phyloP scores from a whole-genome alignment of 768 basidiomycete genomes.

The Coprinopsis cinerea region DNA sequence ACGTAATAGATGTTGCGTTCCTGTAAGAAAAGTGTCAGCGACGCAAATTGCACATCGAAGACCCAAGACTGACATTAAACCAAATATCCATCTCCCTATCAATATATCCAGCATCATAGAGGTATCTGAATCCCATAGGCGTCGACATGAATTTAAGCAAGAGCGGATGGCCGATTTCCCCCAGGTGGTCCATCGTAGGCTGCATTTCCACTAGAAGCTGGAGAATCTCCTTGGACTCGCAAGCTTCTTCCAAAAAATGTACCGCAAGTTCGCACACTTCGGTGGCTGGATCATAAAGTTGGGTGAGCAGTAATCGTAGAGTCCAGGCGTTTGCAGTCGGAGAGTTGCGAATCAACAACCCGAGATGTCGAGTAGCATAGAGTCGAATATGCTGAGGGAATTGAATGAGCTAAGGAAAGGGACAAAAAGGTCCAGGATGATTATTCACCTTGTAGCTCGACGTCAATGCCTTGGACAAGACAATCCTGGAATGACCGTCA shows the following conservation, averaged over 20 bases:
- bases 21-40: conserved; percentile 33
- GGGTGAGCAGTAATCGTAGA: conserved; percentile 85
- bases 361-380: conserved; percentile 85
- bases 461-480: conserved; percentile 90
- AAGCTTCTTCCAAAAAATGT: conserved; percentile 83
- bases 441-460: conserved; percentile 76
- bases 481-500: conserved; percentile 90
- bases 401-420: not conserved
- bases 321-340: conserved; percentile 77
- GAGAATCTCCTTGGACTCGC: conserved; percentile 76
- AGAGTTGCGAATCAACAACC: conserved; percentile 66
- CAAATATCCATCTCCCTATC: conserved; percentile 93
- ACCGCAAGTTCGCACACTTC: conserved; percentile 92
- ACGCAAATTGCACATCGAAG: not conserved
- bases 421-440: not conserved
- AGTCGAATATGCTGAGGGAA: conserved; percentile 71
- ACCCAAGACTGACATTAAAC: conserved; percentile 75
- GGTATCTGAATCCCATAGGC: conserved; percentile 84
- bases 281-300: conserved; percentile 87
- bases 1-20: conserved; percentile 93
- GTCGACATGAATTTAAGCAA: conserved; percentile 96
- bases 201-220: conserved; percentile 92
- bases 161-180: conserved; percentile 84
- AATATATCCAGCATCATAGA: conserved; percentile 89
- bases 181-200: conserved; percentile 92